phyloP scores from a whole-genome alignment of 306 rosid species.

The Lablab purpureus region DNA sequence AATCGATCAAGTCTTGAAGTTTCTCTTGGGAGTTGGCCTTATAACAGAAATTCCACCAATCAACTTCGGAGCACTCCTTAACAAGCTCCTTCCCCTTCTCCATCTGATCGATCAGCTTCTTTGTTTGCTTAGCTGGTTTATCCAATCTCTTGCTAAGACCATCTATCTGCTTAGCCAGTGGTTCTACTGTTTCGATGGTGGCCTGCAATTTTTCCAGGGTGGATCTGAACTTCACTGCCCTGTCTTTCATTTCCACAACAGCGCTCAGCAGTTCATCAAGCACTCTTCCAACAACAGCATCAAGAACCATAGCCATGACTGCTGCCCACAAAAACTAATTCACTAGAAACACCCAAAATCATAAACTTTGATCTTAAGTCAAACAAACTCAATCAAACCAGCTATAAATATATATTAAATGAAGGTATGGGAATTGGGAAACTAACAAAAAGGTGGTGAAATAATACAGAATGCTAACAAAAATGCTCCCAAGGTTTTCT shows the following conservation, averaged over 20 bases:
- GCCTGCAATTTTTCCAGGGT: conserved; percentile 28
- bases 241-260: conserved; percentile 28
- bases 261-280: conserved; percentile 39
- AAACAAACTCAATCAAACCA: too few relatives aligned
- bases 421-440: background rate
- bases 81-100: conserved; percentile 46
- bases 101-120: conserved; percentile 29
- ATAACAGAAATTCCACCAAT: conserved; percentile 46
- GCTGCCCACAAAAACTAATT: background rate
- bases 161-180: conserved; percentile 44
- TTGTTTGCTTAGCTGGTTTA: conserved; percentile 25
- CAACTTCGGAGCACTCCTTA: conserved; percentile 42
- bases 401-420: too few relatives aligned
- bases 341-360: background rate
- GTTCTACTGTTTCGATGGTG: conserved; percentile 36
- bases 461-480: background rate
- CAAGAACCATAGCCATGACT: conserved; percentile 47
- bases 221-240: conserved; percentile 40
- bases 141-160: conserved; percentile 39
- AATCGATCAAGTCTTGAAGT: conserved; percentile 46
- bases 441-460: background rate
- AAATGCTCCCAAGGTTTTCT: background rate
- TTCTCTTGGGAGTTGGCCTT: conserved; percentile 43
- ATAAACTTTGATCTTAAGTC: background rate
- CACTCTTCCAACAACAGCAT: conserved; percentile 35